These are phyloP conservation scores for Solanum rostratum DNA, from an alignment of 257 asterid genomes.

Conservation along the genomic window DNA sequence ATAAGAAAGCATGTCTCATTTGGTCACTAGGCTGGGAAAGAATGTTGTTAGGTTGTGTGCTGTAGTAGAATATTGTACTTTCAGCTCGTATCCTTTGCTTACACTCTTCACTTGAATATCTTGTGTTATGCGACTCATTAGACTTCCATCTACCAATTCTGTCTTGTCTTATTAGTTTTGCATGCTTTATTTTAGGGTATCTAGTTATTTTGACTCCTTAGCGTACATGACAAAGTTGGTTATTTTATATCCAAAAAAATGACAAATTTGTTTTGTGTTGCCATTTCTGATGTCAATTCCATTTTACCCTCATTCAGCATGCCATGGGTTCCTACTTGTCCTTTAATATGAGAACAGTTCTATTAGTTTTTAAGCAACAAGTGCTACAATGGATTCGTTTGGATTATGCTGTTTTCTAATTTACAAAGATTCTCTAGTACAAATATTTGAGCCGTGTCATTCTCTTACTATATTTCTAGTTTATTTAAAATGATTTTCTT, in stretches of 20 bases:
- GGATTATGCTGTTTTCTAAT: not conserved
- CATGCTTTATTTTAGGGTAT: not conserved
- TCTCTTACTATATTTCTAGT: not conserved
- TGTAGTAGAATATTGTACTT: not conserved
- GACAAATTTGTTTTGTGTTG: not conserved
- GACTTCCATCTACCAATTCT: not conserved
- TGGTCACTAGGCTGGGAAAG: not conserved
- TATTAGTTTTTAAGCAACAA: not conserved
- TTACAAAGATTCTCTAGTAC: not conserved
- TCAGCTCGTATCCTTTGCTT: not conserved
- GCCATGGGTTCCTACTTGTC: not conserved
- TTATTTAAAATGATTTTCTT: not conserved
- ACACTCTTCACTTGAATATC: not conserved
- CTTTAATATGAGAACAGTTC: not conserved
- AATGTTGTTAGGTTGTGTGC: not conserved
- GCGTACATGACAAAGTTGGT: not conserved
- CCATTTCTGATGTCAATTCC: not conserved
- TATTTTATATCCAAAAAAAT: not conserved
- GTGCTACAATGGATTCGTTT: not conserved
- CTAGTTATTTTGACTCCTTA: not conserved
- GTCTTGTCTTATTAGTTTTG: not conserved
- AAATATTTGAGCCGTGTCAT: not conserved
- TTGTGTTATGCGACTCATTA: not conserved
- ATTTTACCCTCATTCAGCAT: not conserved
- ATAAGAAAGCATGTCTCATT: not conserved